Evolutionary conservation across 192 early-diverging fungal species (phyloP), one percentile per base, ranked within the genome.

Genomic region (Thamnidium elegans): DNA sequence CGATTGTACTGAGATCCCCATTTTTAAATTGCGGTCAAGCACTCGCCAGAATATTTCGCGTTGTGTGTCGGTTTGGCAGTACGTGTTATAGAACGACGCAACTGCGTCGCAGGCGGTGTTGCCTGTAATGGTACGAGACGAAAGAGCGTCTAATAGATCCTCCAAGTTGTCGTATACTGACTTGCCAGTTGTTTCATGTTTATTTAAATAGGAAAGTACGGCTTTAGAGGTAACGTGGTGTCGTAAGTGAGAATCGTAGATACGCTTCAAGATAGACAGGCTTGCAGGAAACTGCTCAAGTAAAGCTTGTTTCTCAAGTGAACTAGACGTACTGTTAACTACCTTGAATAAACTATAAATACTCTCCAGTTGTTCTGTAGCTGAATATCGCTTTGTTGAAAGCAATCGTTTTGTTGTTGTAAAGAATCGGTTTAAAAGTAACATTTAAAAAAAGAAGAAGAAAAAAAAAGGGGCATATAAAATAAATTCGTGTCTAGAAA

Each of bases 11-110:
- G 74, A 71, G 5, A 69, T 55, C 0, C 74, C 74, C 69, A 71
- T 71, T 42, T 68, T 67, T 19, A 76, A 30, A 31, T 76, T 68
- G 7, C 70, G 65, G 34, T 76, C 74, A 3, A 76, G 23, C 1
- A 76, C 47, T n/a, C 58, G 51, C 59, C 62, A 72, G 45, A 76
- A 76, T 7, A 65, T 59, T 8, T 71, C 23, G 9, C 61, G 66
- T 32, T 55, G 43, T 43, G 46, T 47, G 5, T 55, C 19, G 2
- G 58, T 64, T 17, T 55, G 30, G 44, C 74, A 76, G 14, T 72
- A 15, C 0, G 23, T 17, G 1, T 17, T 19, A 11, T 63, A 58
- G 36, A 68, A 76, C 6, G 42, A 26, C 5, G 54, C 53, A 4
- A 65, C 32, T 5, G 59, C 51, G 10, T 53, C 62, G 26, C 61